Conservation (phyloP, 129 eudicot genomes). For the Centella asiatica region DNA sequence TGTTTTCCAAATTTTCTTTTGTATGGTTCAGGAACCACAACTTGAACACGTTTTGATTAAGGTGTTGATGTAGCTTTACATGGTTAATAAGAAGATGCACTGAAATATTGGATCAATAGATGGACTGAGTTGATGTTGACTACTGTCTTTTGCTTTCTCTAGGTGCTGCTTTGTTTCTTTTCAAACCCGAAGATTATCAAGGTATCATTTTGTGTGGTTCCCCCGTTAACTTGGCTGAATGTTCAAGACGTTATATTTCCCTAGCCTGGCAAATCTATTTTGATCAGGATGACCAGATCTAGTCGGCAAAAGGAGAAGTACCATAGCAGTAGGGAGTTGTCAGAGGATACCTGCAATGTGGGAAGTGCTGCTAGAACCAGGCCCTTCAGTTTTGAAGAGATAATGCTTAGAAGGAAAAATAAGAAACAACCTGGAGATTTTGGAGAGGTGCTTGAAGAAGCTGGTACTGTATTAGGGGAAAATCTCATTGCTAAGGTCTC, state of each 20-base stretch:
- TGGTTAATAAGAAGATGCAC: too few relatives aligned
- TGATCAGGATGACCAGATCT: conserved; percentile 45
- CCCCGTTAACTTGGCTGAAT: conserved; percentile 3
- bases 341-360: conserved; percentile 26
- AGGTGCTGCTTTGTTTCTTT: too few relatives aligned
- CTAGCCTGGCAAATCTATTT: conserved; percentile 6
- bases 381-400: conserved; percentile 73
- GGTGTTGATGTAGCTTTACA: too few relatives aligned
- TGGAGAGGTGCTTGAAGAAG: conserved; percentile 21
- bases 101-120: too few relatives aligned
- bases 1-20: too few relatives aligned
- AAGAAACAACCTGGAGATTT: conserved; percentile 33
- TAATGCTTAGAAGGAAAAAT: conserved; percentile 67
- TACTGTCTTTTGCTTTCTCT: too few relatives aligned
- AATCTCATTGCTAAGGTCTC: conserved; percentile 13
- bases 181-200: too few relatives aligned
- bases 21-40: too few relatives aligned
- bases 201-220: too few relatives aligned
- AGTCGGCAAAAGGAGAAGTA: conserved; percentile 37
- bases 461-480: conserved; percentile 15
- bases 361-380: conserved; percentile 93
- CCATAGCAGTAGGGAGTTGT: conserved; percentile 21
- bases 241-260: conserved; percentile 7
- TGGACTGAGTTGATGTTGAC: too few relatives aligned
- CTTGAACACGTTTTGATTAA: too few relatives aligned